These are phyloP conservation scores for Leersia perrieri DNA, from an alignment of 176 grass and related monocot genomes.

Conservation along the genomic window DNA sequence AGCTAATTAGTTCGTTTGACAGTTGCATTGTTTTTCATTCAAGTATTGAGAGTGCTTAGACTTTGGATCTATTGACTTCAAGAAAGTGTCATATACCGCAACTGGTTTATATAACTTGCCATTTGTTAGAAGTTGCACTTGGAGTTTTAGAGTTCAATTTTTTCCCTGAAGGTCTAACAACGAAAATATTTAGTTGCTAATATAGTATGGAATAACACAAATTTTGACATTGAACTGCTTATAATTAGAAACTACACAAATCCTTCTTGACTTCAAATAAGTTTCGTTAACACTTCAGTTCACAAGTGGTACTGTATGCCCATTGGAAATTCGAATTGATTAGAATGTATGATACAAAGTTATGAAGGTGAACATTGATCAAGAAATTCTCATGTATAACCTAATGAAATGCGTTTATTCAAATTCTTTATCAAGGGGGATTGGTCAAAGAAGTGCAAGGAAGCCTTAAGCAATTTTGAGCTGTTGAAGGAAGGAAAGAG, in stretches of 20 bases:
- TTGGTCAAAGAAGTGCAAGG: conserved; percentile 78
- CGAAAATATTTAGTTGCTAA: background rate
- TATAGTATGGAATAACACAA: background rate
- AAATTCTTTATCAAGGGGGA: conserved; percentile 55
- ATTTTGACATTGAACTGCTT: background rate
- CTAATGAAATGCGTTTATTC: conserved; percentile 11
- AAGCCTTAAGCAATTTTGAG: conserved; percentile 61
- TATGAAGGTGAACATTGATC: background rate
- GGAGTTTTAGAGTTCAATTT: background rate
- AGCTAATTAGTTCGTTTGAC: background rate
- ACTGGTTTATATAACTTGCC: background rate
- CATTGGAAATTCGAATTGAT: background rate
- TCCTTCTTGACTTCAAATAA: background rate
- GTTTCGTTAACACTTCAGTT: background rate
- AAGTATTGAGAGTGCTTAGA: background rate
- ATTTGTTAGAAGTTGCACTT: background rate
- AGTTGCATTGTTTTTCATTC: background rate
- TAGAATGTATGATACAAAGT: background rate
- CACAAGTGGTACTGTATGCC: background rate
- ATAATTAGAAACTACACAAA: background rate
- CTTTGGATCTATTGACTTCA: conserved; percentile 5
- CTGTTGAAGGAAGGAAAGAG: conserved; percentile 81
- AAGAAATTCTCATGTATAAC: background rate
- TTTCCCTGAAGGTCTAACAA: background rate
- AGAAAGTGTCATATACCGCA: background rate